Conservation (phyloP, 2,329 filamentous ascomycete species). For the Alternaria triticimaculans region DNA sequence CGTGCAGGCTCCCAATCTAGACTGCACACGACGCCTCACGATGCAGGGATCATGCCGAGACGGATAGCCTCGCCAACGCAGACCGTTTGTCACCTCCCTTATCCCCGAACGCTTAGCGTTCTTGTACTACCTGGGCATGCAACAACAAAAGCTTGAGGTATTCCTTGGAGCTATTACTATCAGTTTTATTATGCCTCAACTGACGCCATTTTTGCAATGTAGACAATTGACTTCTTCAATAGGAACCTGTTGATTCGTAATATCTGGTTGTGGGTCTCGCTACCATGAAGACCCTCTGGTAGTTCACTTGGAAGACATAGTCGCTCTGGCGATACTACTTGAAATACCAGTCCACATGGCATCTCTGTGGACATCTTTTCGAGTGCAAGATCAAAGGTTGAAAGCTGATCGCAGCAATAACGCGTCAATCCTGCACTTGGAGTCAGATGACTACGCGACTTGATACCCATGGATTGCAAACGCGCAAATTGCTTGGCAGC, state of each 20-base stretch:
- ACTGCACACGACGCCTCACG: neutral
- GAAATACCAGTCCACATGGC: too few species aligned
- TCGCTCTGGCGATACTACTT: too few species aligned
- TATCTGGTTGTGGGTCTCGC: neutral
- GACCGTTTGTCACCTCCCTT: neutral
- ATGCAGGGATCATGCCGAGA: slow-evolving; percentile 1
- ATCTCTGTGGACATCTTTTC: neutral
- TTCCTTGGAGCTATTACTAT: neutral
- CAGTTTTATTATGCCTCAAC: neutral
- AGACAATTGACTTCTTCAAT: neutral
- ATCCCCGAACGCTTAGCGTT: neutral
- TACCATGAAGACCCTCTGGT: neutral
- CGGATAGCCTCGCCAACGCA: neutral
- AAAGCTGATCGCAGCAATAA: neutral
- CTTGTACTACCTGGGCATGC: neutral
- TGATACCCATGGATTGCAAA: neutral
- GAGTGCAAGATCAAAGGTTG: neutral
- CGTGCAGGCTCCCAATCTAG: neutral
- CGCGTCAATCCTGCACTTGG: neutral
- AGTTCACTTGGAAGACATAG: neutral
- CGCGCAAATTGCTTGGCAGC: neutral
- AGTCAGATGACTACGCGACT: neutral
- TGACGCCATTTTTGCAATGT: neutral
- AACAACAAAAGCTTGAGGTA: neutral
- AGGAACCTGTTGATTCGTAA: neutral